Base-by-base conservation (phyloP, 192 early-diverging fungal genomes). In the Dimargaris cristalligena region DNA sequence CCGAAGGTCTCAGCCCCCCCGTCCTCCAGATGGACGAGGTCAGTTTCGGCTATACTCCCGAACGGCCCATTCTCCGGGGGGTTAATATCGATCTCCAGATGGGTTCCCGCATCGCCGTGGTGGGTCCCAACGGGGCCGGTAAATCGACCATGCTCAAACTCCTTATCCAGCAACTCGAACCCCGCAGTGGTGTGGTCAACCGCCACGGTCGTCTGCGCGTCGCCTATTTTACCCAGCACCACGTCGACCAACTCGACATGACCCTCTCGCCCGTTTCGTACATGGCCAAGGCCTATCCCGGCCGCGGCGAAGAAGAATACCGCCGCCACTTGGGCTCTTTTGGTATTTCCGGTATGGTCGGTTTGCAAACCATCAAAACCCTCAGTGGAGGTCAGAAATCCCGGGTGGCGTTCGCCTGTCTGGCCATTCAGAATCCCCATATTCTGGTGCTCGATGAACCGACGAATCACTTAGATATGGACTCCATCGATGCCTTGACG, bases 71-170 rank as follows among this genome's bases (percentile, higher is more conserved):
- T 62, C 71, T 99, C 60, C 74, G 76, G 26, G 68, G 81, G 49
- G 84, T 97, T 63, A 87, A 89, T 52, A 79, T 99, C 45, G 92
- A 97, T 58, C 80, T 99, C 77, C 90, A 90, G 63, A 89, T 96
- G 88, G 92, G 96, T 64, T 86, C 89, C 26, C 91, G 95, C 32
- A 87, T 97, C 67, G 96, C 92, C n/a, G 81, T 99, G 58, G 94
- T 99, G 25, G 96, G 96, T 57, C 92, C 96, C 52, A 99, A 99
- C 77, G 96, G 96, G 44, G 90, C 94, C 16, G 93, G 92, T 79
- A 99, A 99, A 74, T 89, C 94, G 0, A 99, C 96, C 10, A 74
- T 99, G 78, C 78, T 99, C 38, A 87, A 94, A 63, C 73, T 99
- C 31, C 73, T 97, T 58, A 94, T 86, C 16, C 88, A 84, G 49